Evolutionary conservation across 805 yeast genomes (phyloP), one percentile per base, ranked within the genome.

Genomic region (Monosporozyma siamensis): DNA sequence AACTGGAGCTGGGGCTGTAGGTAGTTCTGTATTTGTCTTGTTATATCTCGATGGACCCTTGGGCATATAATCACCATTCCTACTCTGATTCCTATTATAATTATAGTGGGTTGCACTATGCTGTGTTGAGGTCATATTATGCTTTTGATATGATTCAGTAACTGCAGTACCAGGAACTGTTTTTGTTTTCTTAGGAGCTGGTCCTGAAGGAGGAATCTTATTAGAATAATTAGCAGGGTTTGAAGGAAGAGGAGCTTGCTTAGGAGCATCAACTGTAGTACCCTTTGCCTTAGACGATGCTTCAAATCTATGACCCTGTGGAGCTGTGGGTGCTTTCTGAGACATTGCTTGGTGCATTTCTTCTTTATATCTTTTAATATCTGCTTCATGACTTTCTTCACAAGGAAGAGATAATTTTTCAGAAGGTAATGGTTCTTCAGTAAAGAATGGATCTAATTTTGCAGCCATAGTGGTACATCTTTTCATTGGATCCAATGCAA

Each of bases 381-480:
- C 96, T 21, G 88, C 74, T 61, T 90, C 97, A 59, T 92, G 97
- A 47, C 95, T 77, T 48, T 89, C 95, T 50, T 82, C 89, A 50
- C 82, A 82, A 23, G 71, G 72, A 3, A 87, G 82, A n/a, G 42
- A 49, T 20, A 88, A 64, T 15, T 72, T 74, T 6, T 55, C 54
- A 0, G 78, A 75, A 11, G 95, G 87, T 18, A 72, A 49, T 0
- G 97, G 97, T 0, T 71, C 78, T 3, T 66, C 67, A 14, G 58
- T 67, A 63, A 92, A 88, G 65, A 80, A 92, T 1, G 64, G 67
- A 51, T 86, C 88, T 12, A 72, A 66, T 38, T 85, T 61, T 0
- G 96, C 96, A 42, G 78, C 84, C 46, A 72, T 59, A 0, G 97
- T 96, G 42, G 94, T 88, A 38, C 77, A 69, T 48, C 99, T 69